Base-by-base conservation (phyloP, 331 rosid species). In the Telfairia occidentalis region DNA sequence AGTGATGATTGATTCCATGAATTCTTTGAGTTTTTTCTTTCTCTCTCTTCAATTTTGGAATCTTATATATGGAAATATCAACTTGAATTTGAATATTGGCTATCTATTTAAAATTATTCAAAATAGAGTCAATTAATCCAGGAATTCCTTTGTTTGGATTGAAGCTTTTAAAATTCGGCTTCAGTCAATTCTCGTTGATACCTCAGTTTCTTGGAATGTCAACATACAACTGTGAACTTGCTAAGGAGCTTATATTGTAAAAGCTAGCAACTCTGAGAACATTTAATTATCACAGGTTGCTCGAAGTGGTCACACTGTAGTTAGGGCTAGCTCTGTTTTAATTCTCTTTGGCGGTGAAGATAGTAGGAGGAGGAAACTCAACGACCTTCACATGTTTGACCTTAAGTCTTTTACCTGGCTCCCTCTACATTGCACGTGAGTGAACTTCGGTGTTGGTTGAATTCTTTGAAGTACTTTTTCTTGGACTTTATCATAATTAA, bases 341-440 rank as follows among this genome's bases (percentile, higher is more conserved):
- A 83, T 90, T 77, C 81, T 93, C 69, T 93, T 90, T 81, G 97
- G 97, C 2, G 98, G 97, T 55, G 98, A 90, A 87, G 97, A 91
- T 89, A 83, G 90, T 30, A 90, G 86, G 82, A 80, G 84, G 82
- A 88, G 89, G 86, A 93, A 90, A 74, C 84, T 90, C 65, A 91
- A 90, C 78, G 98, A 93, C 82, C 88, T 93, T 34, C 97, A 93
- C 78, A 90, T 88, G 97, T 93, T 85, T 80, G 98, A 93, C 84
- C 92, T 89, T 73, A 90, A 90, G 83, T 86, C 98, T 12, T 84
- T 87, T 75, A 93, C 96, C 29, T 93, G 98, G 98, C 92, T 93
- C 29, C 98, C 97, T 60, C 98, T 89, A 74, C 92, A 84, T 87
- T 88, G 86, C 91, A 90, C 86, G 97, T 93, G 79, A 90, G 98